Percentiles rank a stretch among this genome's conserved stretches.
Evolutionary conservation across 306 rosid genomes (phyloP).

Genomic region (Dalbergia cochinchinensis): DNA sequence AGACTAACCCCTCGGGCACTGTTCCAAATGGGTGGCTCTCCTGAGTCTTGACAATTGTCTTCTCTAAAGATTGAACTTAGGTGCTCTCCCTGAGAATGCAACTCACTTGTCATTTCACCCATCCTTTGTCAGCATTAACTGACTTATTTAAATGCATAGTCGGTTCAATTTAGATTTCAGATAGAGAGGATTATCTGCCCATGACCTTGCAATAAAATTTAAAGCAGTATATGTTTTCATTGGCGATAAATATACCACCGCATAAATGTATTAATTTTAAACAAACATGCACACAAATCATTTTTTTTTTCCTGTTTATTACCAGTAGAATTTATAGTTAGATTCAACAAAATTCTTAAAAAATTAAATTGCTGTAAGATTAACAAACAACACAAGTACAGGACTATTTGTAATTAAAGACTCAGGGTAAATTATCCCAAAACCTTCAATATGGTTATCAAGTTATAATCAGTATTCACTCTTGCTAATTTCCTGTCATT

Average conservation of each 20-base stretch:
- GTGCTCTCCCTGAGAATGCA: background rate
- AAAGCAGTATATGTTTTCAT: background rate
- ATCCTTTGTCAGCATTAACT: background rate
- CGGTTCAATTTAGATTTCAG: background rate
- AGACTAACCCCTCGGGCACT: background rate
- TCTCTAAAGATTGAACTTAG: background rate
- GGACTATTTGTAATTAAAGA: background rate
- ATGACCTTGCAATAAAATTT: background rate
- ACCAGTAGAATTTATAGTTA: background rate
- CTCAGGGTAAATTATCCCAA: conserved; percentile 2
- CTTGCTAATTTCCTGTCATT: background rate
- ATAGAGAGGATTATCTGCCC: background rate
- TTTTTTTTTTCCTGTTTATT: background rate
- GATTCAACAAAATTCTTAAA: background rate
- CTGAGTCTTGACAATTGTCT: background rate
- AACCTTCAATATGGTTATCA: background rate
- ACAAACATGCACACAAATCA: background rate
- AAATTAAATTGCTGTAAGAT: background rate
- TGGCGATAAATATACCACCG: background rate
- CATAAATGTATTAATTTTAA: too few species aligned
- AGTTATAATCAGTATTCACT: background rate
- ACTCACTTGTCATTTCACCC: background rate
- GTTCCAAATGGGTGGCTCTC: background rate
- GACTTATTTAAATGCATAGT: background rate
- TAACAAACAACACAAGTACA: background rate